Conservation (phyloP, 2,329 filamentous ascomycete genomes). For the Domatiomyces catenatus region DNA sequence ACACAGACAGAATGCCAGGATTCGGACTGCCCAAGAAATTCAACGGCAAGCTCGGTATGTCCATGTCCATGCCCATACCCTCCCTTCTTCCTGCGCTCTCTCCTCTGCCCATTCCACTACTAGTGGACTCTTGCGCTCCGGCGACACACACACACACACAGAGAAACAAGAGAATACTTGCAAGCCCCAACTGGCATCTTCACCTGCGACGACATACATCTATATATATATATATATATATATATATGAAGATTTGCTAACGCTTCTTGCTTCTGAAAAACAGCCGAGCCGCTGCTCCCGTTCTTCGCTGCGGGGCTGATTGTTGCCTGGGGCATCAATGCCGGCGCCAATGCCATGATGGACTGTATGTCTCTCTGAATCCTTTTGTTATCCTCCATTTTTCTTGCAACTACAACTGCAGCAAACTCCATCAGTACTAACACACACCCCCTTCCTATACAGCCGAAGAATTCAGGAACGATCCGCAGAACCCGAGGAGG, state of each 20-base stretch:
- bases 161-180: too few species aligned
- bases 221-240: too few species aligned
- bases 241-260: too few species aligned
- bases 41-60: constrained; percentile 61
- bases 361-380: constrained; percentile 46
- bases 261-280: constrained; percentile 10
- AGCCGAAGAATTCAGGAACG: constrained; percentile 96
- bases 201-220: too few species aligned
- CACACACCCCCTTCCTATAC: constrained; percentile 10
- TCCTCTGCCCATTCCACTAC: too few species aligned
- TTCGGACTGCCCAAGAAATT: constrained; percentile 63
- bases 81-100: neutral
- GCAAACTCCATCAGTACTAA: neutral
- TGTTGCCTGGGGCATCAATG: constrained; percentile 84
- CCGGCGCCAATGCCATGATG: constrained; percentile 60
- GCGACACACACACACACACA: neutral
- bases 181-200: too few species aligned
- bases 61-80: neutral
- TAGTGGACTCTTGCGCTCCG: neutral
- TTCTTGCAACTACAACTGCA: neutral
- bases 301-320: constrained; percentile 89
- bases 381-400: constrained; percentile 39
- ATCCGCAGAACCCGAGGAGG: constrained; percentile 59
- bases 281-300: constrained; percentile 79
- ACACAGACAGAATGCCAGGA: constrained; percentile 43